Evolutionary conservation across 352 stramenopile species (phyloP).

Genomic region (Globisporangium camurandrum): DNA sequence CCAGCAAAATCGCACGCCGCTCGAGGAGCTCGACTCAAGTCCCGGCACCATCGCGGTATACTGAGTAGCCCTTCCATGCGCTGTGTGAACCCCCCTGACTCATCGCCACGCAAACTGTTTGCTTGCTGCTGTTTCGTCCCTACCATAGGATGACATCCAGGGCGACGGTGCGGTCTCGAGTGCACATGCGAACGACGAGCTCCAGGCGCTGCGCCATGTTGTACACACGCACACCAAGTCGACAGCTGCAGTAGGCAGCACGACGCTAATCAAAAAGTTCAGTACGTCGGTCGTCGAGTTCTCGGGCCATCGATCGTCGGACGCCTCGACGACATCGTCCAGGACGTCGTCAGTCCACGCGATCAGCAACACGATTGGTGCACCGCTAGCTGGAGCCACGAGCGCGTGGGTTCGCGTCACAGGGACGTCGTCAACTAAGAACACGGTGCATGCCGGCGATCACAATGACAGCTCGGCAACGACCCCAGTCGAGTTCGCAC

Average conservation of each 20-base stretch:
- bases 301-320: conserved; percentile 5
- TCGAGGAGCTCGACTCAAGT: conserved; percentile 47
- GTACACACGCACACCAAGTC: conserved; percentile 1
- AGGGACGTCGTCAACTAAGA: not conserved
- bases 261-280: conserved; percentile 9
- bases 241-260: too few relatives aligned
- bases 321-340: conserved; percentile 6
- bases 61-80: not conserved
- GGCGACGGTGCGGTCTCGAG: conserved; percentile 12
- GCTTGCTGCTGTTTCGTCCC: not conserved
- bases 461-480: too few relatives aligned
- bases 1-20: conserved; percentile 59
- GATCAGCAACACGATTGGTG: not conserved
- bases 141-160: conserved; percentile 5
- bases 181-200: conserved; percentile 11
- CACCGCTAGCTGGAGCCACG: not conserved
- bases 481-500: conserved; percentile 2
- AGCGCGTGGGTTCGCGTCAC: conserved; percentile 11
- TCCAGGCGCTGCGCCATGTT: conserved; percentile 6
- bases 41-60: conserved; percentile 23
- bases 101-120: not conserved
- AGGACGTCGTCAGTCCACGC: conserved; percentile 5
- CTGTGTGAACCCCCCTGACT: not conserved
- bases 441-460: not conserved
- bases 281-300: conserved; percentile 8